These are phyloP conservation scores for Trichoderma asperellum DNA, from an alignment of 2,329 filamentous ascomycete genomes.

Conservation along the genomic window DNA sequence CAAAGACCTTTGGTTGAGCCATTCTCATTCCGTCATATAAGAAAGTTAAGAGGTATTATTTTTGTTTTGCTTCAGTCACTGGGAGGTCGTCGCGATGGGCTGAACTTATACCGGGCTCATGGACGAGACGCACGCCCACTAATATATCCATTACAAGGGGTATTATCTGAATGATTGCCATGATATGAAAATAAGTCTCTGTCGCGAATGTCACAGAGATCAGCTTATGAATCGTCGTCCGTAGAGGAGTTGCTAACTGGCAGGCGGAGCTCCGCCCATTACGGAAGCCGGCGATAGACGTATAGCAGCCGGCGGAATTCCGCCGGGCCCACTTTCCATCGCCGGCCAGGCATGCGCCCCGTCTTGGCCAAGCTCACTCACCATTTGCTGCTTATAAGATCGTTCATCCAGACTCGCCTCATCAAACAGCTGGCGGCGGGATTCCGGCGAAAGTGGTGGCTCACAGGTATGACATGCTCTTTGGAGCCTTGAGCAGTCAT, in stretches of 20 bases:
- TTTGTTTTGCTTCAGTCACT: not conserved
- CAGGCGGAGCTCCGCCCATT: not conserved
- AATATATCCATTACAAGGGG: not conserved
- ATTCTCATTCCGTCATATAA: not conserved
- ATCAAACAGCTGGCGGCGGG: not conserved
- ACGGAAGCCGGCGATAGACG: not conserved
- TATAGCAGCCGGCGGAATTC: not conserved
- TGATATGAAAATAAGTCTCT: not conserved
- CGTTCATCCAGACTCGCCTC: not conserved
- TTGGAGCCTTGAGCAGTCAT: constrained; percentile 29
- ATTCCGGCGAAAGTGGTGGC: not conserved
- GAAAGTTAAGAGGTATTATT: not conserved
- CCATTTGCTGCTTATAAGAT: not conserved
- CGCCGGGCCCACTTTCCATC: not conserved
- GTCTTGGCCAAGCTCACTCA: too few relatives aligned
- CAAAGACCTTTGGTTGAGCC: constrained; percentile 39
- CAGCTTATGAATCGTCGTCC: not conserved
- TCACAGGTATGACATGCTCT: not conserved
- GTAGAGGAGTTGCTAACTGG: not conserved
- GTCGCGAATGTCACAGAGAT: not conserved
- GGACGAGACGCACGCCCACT: not conserved
- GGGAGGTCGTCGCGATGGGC: not conserved
- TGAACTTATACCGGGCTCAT: not conserved
- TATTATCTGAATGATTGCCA: not conserved
- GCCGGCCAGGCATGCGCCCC: not conserved